A percentile compares a stretch with the other conserved stretches of the same genome.
These are phyloP conservation scores for Penicillium paxilli DNA, from an alignment of 495 filamentous ascomycete genomes.

Conservation along the genomic window DNA sequence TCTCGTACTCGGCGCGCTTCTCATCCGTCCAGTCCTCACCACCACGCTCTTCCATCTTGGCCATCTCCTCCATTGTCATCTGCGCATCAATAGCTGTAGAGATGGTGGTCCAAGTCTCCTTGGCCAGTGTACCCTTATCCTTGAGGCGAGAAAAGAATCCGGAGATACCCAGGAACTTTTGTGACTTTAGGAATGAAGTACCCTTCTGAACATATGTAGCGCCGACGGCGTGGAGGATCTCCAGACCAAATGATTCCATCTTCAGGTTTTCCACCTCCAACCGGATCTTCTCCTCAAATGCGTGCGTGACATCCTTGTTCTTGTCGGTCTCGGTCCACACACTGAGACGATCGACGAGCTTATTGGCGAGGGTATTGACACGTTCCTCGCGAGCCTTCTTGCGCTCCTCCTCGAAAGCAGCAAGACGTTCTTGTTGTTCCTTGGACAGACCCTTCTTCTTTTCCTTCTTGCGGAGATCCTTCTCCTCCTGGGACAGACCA, in stretches of 20 bases:
- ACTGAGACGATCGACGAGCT: constrained; percentile 86
- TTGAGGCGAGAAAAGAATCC: constrained; percentile 93
- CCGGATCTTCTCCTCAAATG: constrained; percentile 91
- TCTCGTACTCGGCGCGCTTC: constrained; percentile 94
- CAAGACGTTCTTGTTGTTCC: constrained; percentile 88
- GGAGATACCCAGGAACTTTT: constrained; percentile 94
- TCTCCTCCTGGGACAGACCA: constrained; percentile 73
- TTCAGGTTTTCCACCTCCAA: constrained; percentile 97
- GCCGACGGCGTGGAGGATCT: constrained; percentile 95
- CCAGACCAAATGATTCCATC: constrained; percentile 97
- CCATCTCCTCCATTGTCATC: constrained; percentile 99
- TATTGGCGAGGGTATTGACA: constrained; percentile 76
- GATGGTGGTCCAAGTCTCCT: constrained; percentile 98
- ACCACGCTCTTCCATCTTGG: constrained; percentile 88
- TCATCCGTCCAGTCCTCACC: constrained; percentile 99
- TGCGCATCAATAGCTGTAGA: constrained; percentile 97
- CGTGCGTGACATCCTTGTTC: constrained; percentile 73
- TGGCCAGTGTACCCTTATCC: constrained; percentile 94
- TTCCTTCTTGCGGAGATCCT: constrained; percentile 74
- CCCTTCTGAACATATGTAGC: constrained; percentile 85
- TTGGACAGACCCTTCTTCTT: constrained; percentile 86
- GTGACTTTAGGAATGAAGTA: constrained; percentile 83
- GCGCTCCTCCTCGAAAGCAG: constrained; percentile 85
- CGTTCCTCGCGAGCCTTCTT: constrained; percentile 84
- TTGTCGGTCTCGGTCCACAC: constrained; percentile 99